A percentile compares a stretch with the other conserved stretches of the same genome.
Evolutionary conservation across 441 rosid genomes (phyloP).

Genomic region (Aquilaria agallochum): DNA sequence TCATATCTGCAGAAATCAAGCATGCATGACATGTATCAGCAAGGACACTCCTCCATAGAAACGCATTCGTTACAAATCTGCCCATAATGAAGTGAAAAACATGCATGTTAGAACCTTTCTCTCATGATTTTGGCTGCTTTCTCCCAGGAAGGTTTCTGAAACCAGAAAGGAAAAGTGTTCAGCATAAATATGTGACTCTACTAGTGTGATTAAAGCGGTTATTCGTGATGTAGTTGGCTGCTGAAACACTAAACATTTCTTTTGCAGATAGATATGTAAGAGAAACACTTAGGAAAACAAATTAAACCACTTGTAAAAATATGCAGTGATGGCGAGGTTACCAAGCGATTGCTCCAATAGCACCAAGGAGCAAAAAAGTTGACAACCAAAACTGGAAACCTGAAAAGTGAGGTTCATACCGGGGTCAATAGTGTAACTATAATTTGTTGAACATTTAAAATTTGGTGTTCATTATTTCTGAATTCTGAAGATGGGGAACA

Average conservation of each 20-base stretch:
- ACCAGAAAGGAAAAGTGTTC: conserved; percentile 17
- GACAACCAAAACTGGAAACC: conserved; percentile 85
- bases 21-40: background rate
- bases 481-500: too few relatives aligned
- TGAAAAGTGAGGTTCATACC: conserved; percentile 22
- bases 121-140: conserved; percentile 75
- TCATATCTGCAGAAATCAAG: conserved; percentile 59
- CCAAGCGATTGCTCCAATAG: conserved; percentile 97
- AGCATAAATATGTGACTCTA: too few relatives aligned
- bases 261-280: too few relatives aligned
- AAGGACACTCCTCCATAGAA: conserved; percentile 1
- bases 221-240: too few relatives aligned
- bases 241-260: too few relatives aligned
- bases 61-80: too few relatives aligned
- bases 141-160: conserved; percentile 98
- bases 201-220: too few relatives aligned
- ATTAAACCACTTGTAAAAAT: too few relatives aligned
- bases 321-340: conserved; percentile 15
- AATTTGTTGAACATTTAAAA: too few relatives aligned
- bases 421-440: too few relatives aligned
- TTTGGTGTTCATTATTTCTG: too few relatives aligned
- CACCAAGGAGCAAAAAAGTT: conserved; percentile 99
- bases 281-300: too few relatives aligned
- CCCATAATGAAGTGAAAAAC: background rate
- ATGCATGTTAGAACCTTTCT: conserved; percentile 49